phyloP scores from a whole-genome alignment of 2,329 filamentous ascomycete genomes.

The Trematosphaeria pertusa region DNA sequence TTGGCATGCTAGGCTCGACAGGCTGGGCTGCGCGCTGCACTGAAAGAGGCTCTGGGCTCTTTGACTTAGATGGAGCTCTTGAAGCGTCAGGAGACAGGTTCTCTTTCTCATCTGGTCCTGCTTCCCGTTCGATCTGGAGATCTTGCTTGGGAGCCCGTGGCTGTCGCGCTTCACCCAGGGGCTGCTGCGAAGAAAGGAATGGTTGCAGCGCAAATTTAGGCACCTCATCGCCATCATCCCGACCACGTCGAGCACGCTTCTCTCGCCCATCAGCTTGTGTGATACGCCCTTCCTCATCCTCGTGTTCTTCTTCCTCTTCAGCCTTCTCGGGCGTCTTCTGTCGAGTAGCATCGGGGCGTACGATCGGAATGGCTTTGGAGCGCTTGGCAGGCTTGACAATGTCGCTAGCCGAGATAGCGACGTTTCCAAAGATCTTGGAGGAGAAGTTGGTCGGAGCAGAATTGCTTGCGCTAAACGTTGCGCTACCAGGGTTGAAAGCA shows the following conservation, averaged over 20 bases:
- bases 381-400: conserved; percentile 71
- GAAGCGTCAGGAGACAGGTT: conserved; percentile 41
- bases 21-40: conserved; percentile 17
- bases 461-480: conserved; percentile 31
- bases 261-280: conserved; percentile 71
- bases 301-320: conserved; percentile 48
- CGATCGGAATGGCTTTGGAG: conserved; percentile 84
- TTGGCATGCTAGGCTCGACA: conserved; percentile 16
- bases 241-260: conserved; percentile 75
- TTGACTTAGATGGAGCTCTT: conserved; percentile 32
- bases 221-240: conserved; percentile 73
- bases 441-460: conserved; percentile 36
- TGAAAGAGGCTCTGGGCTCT: conserved; percentile 33
- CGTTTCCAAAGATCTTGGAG: conserved; percentile 45
- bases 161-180: conserved; percentile 36
- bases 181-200: conserved; percentile 47
- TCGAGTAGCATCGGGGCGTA: conserved; percentile 63
- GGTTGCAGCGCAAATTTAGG: conserved; percentile 70
- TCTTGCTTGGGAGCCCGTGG: conserved; percentile 30
- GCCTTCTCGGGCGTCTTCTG: conserved; percentile 54
- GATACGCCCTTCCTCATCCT: conserved; percentile 68
- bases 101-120: conserved; percentile 44
- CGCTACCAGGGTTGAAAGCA: conserved; percentile 62
- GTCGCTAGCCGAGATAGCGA: conserved; percentile 65
- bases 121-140: conserved; percentile 27